Evolutionary conservation across 352 stramenopile species (phyloP).

Genomic region (Achlya hypogyna): DNA sequence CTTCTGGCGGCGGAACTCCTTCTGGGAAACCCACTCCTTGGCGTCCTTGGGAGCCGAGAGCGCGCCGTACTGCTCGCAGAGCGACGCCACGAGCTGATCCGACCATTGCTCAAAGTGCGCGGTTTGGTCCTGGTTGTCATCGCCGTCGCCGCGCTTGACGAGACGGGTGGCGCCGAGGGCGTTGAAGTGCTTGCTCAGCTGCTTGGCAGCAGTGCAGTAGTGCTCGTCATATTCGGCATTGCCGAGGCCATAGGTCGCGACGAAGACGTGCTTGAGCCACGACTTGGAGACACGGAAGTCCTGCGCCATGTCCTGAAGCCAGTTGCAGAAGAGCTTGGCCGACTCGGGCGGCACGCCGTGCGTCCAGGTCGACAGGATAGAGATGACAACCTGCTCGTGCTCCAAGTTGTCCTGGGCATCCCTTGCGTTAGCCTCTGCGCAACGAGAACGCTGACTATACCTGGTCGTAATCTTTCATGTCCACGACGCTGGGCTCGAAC

Average conservation of each 20-base stretch:
- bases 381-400: conserved; percentile 75
- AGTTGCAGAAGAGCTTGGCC: conserved; percentile 70
- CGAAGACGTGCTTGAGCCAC: conserved; percentile 56
- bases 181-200: conserved; percentile 48
- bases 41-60: conserved; percentile 15
- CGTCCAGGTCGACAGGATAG: conserved; percentile 81
- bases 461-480: conserved; percentile 83
- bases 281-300: conserved; percentile 85
- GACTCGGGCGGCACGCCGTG: conserved; percentile 64
- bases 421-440: not conserved
- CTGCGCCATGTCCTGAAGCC: conserved; percentile 80
- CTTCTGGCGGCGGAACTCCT: conserved; percentile 78
- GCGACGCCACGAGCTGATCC: conserved; percentile 62
- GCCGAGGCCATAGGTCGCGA: conserved; percentile 80
- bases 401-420: conserved; percentile 65
- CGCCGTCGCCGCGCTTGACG: conserved; percentile 48
- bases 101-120: conserved; percentile 75
- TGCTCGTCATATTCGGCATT: conserved; percentile 85
- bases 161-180: conserved; percentile 57
- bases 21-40: conserved; percentile 63
- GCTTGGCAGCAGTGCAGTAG: conserved; percentile 74
- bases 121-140: conserved; percentile 79
- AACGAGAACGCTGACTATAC: not conserved
- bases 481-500: conserved; percentile 76
- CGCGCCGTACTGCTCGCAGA: conserved; percentile 66